Evolutionary conservation across 2,329 filamentous ascomycete genomes (phyloP), one percentile per base, ranked within the genome.

Genomic region (Cordyceps militaris): DNA sequence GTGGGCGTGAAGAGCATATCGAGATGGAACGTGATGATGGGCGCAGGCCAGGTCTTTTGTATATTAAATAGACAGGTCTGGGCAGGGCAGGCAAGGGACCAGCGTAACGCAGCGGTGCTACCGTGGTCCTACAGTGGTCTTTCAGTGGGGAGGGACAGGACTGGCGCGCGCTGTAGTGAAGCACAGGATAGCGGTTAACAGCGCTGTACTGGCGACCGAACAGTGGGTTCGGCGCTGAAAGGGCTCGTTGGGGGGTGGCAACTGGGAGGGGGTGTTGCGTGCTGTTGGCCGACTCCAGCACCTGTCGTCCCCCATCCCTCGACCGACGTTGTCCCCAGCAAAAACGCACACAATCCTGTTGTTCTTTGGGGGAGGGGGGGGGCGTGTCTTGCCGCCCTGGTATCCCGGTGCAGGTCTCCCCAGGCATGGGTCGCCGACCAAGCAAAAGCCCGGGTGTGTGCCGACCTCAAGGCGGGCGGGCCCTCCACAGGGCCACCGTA

Each of bases 1-100:
- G 54, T 42, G 46, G 44, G 44, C 54, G 32, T 49, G 19, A 32
- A 14, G 52, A 46, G 34, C 34, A 50, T 56, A 48, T 56, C 44
- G 24, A 43, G 14, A 47, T 56, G 53, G 43, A 48, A 23, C 43
- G 32, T 32, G 43, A 56, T 47, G 43, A 48, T 28, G 54, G 65
- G 66, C 67, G n/a, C 64, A 56, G 59, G 43, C 57, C 60, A 55
- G 55, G 59, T 58, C 56, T 58, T 58, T 58, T 58, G 56, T 58
- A 58, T 46, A 52, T 48, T 46, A 42, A 32, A 49, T 26, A 32
- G 23, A 30, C 32, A 11, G 43, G 14, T 26, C 5, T 23, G 47
- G 46, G 14, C 32, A 40, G n/a, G 32, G 24, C 42, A 48, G 26
- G 44, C 44, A 10, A 51, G 46, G 53, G 38, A 47, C 42, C 52